Conservation (phyloP, 106 monocot genomes). For the Gastrodia elata region DNA sequence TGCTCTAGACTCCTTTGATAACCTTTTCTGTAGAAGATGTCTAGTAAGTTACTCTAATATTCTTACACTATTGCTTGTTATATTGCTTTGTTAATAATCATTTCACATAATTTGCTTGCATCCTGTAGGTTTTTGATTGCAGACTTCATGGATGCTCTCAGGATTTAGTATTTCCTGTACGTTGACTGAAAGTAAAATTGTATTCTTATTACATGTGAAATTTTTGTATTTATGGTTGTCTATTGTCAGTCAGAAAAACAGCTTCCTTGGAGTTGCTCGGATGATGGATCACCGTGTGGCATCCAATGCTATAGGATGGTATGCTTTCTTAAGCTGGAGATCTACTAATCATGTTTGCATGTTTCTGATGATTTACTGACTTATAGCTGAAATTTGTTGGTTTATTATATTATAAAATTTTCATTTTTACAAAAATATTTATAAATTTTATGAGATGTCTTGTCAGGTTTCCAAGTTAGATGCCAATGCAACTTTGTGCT, state of each 20-base stretch:
- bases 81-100: background rate
- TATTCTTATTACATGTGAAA: background rate
- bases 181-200: slow-evolving; percentile 23
- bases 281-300: slow-evolving; percentile 71
- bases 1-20: slow-evolving; percentile 96
- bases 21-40: slow-evolving; percentile 90
- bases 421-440: background rate
- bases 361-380: background rate
- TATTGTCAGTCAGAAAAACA: slow-evolving; percentile 81
- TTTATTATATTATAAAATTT: background rate
- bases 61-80: background rate
- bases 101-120: slow-evolving; percentile 1
- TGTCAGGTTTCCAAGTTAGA: slow-evolving; percentile 49
- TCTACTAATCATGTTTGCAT: background rate
- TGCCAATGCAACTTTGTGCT: slow-evolving; percentile 21
- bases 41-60: slow-evolving; percentile 36
- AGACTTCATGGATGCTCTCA: slow-evolving; percentile 98
- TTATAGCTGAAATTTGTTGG: background rate
- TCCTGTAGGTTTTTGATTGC: slow-evolving; percentile 89
- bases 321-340: slow-evolving; percentile 8
- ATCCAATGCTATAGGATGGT: slow-evolving; percentile 64
- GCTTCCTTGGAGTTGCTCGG: slow-evolving; percentile 51
- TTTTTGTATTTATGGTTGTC: slow-evolving; percentile 3
- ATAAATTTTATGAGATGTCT: background rate
- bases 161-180: slow-evolving; percentile 95